Evolutionary conservation across 73 alveolate genomes (phyloP).

Genomic region (Blepharisma japonicum): DNA sequence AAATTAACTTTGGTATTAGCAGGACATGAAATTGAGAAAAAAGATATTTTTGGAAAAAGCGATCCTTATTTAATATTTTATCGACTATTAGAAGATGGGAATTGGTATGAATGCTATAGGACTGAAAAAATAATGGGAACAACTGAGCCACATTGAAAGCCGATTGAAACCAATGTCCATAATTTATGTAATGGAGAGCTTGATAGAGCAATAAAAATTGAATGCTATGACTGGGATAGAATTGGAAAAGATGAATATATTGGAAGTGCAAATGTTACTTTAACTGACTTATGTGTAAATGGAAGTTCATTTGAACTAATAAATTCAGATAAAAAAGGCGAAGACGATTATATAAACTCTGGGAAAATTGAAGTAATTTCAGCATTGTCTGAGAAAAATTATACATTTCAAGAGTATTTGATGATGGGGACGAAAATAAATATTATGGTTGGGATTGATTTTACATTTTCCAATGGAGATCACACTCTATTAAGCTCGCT

Average conservation of each 20-base stretch:
- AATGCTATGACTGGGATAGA: conserved; percentile 14
- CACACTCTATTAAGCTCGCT: conserved; percentile 65
- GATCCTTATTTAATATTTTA: background rate
- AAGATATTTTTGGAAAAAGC: conserved; percentile 4
- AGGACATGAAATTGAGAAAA: background rate
- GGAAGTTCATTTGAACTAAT: background rate
- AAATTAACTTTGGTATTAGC: background rate
- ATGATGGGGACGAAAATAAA: conserved; percentile 78
- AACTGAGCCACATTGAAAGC: background rate
- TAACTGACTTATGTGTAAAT: background rate
- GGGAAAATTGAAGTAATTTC: background rate
- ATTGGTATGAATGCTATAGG: background rate
- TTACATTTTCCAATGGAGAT: conserved; percentile 75
- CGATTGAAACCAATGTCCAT: background rate
- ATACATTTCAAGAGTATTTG: conserved; percentile 83
- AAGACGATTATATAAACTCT: background rate
- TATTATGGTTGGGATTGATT: conserved; percentile 87
- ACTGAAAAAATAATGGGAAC: background rate
- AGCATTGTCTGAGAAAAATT: conserved; percentile 15
- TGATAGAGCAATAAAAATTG: background rate
- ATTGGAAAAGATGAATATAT: background rate
- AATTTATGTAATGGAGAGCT: background rate
- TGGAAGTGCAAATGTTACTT: background rate
- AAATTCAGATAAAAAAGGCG: background rate
- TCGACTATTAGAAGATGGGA: background rate